Conservation (phyloP, 192 early-diverging fungal genomes). For the Gryganskiella cystojenkinii region DNA sequence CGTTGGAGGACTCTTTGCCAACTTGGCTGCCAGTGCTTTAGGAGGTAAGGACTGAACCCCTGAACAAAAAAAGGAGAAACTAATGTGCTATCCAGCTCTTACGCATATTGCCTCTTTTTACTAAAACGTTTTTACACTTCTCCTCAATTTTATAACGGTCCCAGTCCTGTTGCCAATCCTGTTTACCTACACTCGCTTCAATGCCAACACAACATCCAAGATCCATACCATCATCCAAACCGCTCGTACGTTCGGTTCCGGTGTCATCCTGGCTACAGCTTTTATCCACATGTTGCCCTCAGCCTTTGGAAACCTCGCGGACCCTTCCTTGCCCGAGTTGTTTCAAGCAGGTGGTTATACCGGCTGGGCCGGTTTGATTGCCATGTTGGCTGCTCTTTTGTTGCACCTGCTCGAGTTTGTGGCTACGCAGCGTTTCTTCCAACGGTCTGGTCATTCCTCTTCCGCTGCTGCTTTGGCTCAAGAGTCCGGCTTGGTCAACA, state of each 20-base stretch:
- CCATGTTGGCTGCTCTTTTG: slow-evolving; percentile 73
- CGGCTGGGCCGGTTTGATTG: slow-evolving; percentile 69
- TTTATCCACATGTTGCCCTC: slow-evolving; percentile 82
- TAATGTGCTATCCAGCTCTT: background rate
- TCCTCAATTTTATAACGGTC: too few species aligned
- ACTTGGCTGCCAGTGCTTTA: slow-evolving; percentile 32
- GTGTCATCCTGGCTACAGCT: slow-evolving; percentile 80
- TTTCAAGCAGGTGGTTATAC: slow-evolving; percentile 60
- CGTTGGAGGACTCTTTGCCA: slow-evolving; percentile 43
- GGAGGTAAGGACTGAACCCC: slow-evolving; percentile 20
- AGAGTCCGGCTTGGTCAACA: too few species aligned
- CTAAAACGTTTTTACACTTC: too few species aligned
- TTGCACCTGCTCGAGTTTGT: slow-evolving; percentile 76
- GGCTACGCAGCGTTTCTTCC: slow-evolving; percentile 49
- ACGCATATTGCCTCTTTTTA: background rate
- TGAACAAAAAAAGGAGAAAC: background rate
- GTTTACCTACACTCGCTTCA: slow-evolving; percentile 25
- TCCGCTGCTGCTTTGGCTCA: too few species aligned
- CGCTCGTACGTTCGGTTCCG: slow-evolving; percentile 71
- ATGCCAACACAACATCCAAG: slow-evolving; percentile 1
- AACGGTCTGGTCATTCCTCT: too few species aligned
- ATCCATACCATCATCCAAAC: slow-evolving; percentile 48
- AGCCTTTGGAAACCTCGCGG: slow-evolving; percentile 56
- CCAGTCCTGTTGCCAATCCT: slow-evolving; percentile 34
- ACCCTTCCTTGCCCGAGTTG: slow-evolving; percentile 55